Percentiles rank a stretch among this genome's conserved stretches.
phyloP scores from a whole-genome alignment of 1,284 basidiomycete species.

The Athelia psychrophila region DNA sequence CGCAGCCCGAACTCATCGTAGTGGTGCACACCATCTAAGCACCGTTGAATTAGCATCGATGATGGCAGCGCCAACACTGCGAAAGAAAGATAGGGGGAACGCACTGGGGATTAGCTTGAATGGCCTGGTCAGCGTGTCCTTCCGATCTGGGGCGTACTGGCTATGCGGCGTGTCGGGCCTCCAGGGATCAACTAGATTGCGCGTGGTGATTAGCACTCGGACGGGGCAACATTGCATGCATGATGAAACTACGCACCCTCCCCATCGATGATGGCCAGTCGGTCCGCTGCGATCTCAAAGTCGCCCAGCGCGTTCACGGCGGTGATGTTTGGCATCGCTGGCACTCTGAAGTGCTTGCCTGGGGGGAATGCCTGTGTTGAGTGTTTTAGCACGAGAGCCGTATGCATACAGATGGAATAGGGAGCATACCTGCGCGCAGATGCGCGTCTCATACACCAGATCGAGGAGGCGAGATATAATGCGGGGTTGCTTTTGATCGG shows the following conservation, averaged over 20 bases:
- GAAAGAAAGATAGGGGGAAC: slow-evolving; percentile 19
- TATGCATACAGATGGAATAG: not conserved
- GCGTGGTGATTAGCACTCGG: slow-evolving; percentile 4
- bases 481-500: slow-evolving; percentile 55
- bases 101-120: slow-evolving; percentile 88
- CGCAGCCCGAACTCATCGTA: slow-evolving; percentile 87
- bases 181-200: slow-evolving; percentile 79
- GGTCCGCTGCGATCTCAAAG: slow-evolving; percentile 71
- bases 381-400: not conserved
- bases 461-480: slow-evolving; percentile 76
- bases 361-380: slow-evolving; percentile 68
- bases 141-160: slow-evolving; percentile 65
- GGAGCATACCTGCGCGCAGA: slow-evolving; percentile 65
- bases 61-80: not conserved
- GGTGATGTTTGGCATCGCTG: slow-evolving; percentile 72
- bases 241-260: slow-evolving; percentile 46
- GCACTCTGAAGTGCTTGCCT: slow-evolving; percentile 74
- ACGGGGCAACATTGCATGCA: slow-evolving; percentile 15
- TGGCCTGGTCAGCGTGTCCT: slow-evolving; percentile 73
- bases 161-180: slow-evolving; percentile 85
- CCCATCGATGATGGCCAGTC: slow-evolving; percentile 86
- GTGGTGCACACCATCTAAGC: slow-evolving; percentile 80
- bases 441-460: slow-evolving; percentile 75
- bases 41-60: slow-evolving; percentile 4
- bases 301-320: slow-evolving; percentile 79